These are phyloP conservation scores for Eucalyptus marginata DNA, from an alignment of 345 rosid genomes.

Conservation along the genomic window DNA sequence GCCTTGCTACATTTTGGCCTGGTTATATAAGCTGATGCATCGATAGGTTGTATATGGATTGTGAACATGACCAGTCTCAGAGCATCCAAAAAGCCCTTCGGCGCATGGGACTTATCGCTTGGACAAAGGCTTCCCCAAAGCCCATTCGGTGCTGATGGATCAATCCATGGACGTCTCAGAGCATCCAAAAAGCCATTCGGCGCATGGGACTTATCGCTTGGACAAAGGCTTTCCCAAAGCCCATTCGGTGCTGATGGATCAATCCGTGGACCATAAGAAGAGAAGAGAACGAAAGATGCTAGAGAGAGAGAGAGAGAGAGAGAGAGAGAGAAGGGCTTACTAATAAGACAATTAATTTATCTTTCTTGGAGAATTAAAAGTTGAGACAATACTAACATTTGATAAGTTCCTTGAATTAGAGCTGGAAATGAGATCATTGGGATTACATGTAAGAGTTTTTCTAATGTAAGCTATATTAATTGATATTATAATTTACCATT, in stretches of 20 bases:
- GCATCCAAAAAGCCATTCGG: background rate
- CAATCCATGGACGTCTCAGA: background rate
- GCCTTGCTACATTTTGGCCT: background rate
- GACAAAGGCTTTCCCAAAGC: background rate
- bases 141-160: background rate
- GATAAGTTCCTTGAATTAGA: background rate
- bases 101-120: background rate
- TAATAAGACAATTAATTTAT: too few species aligned
- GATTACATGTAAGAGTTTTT: background rate
- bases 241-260: background rate
- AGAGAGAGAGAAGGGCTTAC: background rate
- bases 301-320: too few species aligned
- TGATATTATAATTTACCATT: too few species aligned
- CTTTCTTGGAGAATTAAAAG: background rate
- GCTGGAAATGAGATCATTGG: background rate
- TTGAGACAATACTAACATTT: background rate
- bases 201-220: background rate
- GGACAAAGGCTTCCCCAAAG: background rate
- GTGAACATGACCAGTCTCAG: background rate
- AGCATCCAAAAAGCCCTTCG: background rate
- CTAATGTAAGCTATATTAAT: rapidly evolving
- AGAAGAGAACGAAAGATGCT: background rate
- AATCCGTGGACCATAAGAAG: background rate
- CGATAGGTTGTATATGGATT: background rate
- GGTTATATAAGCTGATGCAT: background rate